These are phyloP conservation scores for Candida tetrigidarum DNA, from an alignment of 1,139 yeast species.

Conservation along the genomic window DNA sequence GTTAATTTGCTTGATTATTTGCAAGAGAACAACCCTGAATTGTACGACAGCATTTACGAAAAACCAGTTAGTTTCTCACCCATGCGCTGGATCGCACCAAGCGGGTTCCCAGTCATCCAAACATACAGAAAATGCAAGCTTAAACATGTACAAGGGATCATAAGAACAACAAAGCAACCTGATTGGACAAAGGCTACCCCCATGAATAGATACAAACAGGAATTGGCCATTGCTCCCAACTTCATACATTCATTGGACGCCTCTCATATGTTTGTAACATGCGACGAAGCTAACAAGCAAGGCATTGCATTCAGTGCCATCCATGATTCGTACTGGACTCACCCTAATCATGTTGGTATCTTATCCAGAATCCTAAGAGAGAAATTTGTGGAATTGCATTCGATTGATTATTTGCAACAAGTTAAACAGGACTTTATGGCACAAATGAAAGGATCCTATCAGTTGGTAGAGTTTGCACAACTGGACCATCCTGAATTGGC, in stretches of 20 bases:
- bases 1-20: conserved; percentile 20
- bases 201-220: conserved; percentile 35
- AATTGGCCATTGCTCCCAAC: conserved; percentile 48
- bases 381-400: conserved; percentile 40
- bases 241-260: conserved; percentile 51
- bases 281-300: conserved; percentile 24
- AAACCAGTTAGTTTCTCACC: conserved; percentile 24
- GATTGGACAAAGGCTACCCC: conserved; percentile 20
- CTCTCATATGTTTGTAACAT: conserved; percentile 43
- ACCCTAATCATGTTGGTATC: conserved; percentile 33
- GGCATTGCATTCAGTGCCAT: conserved; percentile 40
- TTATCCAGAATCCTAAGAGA: conserved; percentile 33
- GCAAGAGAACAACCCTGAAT: conserved; percentile 3
- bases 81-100: conserved; percentile 48
- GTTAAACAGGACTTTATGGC: conserved; percentile 31
- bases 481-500: conserved; percentile 23
- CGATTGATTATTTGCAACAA: conserved; percentile 28
- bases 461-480: conserved; percentile 39
- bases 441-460: conserved; percentile 30
- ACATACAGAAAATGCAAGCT: conserved; percentile 29
- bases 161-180: conserved; percentile 7
- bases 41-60: conserved; percentile 4
- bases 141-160: conserved; percentile 9
- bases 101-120: conserved; percentile 50
- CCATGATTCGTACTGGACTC: conserved; percentile 53